Base-by-base conservation (phyloP, 345 rosid genomes). In the Raphanus raphanistrum region DNA sequence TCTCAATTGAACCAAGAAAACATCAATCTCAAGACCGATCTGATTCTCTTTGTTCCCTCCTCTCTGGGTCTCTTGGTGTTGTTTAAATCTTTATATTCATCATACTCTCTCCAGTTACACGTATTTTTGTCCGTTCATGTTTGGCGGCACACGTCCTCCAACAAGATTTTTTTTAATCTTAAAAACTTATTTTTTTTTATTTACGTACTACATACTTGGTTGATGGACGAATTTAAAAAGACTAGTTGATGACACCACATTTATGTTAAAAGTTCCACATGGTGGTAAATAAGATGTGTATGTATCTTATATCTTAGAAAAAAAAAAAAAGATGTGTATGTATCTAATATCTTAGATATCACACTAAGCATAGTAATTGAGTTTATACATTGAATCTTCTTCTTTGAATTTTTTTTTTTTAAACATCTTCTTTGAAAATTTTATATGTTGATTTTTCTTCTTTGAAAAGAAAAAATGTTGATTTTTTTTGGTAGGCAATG, bases 1-100 rank as follows among this genome's bases (percentile, higher is more conserved):
- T 83, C 81, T 82, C 84, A 86, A 63, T 84, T 87, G 87, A 76
- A 88, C 82, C 68, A 68, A 66, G 15, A 75, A 12, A 31, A 69
- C 87, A 76, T 77, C 92, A 87, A 90, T 89, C 92, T 89, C 92
- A 57, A 90, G 86, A 88, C 79, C 86, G 88, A 90, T 89, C 90
- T 63, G 88, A 89, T 87, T 90, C 91, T 86, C 84, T 76, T 73
- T 79, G 82, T 79, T 73, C 82, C 77, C 81, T 76, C 84, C 29
- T 79, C 78, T 79, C 82, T 68, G 41, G 76, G 80, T 71, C 36
- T 77, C 61, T 71, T 77, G 72, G 33, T 76, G 75, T 76, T 61
- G n/a, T 48, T 67, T 75, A n/a, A 74, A 33, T 74, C 43, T 67
- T 75, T 43, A 26, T 6, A 35, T 16, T 66, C 48, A 17, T 64